Evolutionary conservation across 805 yeast species (phyloP).

Genomic region (Naumovozyma dairenensis): DNA sequence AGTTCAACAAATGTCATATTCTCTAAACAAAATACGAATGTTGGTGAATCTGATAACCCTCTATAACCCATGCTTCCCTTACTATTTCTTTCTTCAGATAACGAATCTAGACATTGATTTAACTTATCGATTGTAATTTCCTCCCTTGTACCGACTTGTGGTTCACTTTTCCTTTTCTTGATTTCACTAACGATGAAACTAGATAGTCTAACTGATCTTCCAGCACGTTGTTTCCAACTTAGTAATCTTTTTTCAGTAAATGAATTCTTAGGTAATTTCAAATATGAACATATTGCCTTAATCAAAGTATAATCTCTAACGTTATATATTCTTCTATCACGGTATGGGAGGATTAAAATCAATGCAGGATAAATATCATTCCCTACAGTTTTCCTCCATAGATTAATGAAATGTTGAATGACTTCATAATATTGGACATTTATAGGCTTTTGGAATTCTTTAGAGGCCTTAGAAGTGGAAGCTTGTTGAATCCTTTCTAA

Average conservation of each 20-base stretch:
- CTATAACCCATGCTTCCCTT: conserved; percentile 14
- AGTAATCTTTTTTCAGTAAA: conserved; percentile 44
- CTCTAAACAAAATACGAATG: conserved; percentile 42
- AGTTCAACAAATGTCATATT: conserved; percentile 53
- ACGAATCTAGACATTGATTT: conserved; percentile 36
- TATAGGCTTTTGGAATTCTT: conserved; percentile 8
- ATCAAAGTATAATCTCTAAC: conserved; percentile 58
- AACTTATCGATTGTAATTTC: conserved; percentile 39
- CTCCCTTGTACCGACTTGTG: conserved; percentile 27
- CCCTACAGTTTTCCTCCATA: conserved; percentile 50
- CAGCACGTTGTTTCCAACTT: conserved; percentile 39
- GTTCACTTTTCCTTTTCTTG: conserved; percentile 36
- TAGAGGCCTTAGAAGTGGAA: not conserved
- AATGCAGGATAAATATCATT: conserved; percentile 59
- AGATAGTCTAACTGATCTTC: conserved; percentile 39
- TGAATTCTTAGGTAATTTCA: conserved; percentile 51
- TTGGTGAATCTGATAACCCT: conserved; percentile 18
- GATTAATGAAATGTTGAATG: conserved; percentile 34
- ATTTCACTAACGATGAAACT: conserved; percentile 41
- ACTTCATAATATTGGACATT: conserved; percentile 19
- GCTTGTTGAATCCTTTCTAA: conserved; percentile 16
- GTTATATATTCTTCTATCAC: conserved; percentile 52
- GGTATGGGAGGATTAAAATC: conserved; percentile 49
- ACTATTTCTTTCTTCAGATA: conserved; percentile 27
- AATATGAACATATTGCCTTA: conserved; percentile 37